phyloP scores from a whole-genome alignment of 2,329 filamentous ascomycete species.

The Trichoderma citrinoviride region DNA sequence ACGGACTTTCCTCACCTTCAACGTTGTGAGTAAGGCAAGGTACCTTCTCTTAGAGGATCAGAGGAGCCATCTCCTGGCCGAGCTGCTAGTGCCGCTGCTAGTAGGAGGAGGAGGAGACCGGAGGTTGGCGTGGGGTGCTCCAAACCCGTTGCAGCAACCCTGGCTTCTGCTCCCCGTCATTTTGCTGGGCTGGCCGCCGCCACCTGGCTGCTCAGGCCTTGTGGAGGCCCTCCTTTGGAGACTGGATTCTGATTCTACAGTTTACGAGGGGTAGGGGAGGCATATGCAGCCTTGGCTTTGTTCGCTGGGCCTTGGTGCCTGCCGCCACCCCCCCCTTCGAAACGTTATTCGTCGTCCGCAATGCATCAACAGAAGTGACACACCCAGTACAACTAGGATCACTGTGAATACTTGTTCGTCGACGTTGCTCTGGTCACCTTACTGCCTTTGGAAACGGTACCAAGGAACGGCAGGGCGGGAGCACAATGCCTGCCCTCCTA shows the following conservation, averaged over 20 bases:
- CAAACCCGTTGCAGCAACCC: conserved; percentile 21
- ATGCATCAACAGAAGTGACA: conserved; percentile 18
- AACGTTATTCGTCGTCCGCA: conserved; percentile 8
- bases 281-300: conserved; percentile 13
- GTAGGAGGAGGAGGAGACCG: neutral
- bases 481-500: conserved; percentile 2
- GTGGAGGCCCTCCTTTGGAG: conserved; percentile 18
- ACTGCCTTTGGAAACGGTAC: neutral
- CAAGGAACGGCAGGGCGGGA: neutral
- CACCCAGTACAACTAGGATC: neutral
- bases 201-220: conserved; percentile 18
- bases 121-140: conserved; percentile 21
- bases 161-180: conserved; percentile 20
- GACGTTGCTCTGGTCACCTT: conserved; percentile 3
- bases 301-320: conserved; percentile 8
- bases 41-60: neutral
- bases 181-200: conserved; percentile 19
- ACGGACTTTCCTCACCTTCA: neutral
- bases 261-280: conserved; percentile 6
- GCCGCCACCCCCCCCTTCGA: conserved; percentile 6
- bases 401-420: neutral
- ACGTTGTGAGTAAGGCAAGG: no score
- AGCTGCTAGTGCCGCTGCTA: neutral
- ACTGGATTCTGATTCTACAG: conserved; percentile 19
- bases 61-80: conserved; percentile 16